Base-by-base conservation (phyloP, 2,329 filamentous ascomycete genomes). In the Botrytis elliptica region DNA sequence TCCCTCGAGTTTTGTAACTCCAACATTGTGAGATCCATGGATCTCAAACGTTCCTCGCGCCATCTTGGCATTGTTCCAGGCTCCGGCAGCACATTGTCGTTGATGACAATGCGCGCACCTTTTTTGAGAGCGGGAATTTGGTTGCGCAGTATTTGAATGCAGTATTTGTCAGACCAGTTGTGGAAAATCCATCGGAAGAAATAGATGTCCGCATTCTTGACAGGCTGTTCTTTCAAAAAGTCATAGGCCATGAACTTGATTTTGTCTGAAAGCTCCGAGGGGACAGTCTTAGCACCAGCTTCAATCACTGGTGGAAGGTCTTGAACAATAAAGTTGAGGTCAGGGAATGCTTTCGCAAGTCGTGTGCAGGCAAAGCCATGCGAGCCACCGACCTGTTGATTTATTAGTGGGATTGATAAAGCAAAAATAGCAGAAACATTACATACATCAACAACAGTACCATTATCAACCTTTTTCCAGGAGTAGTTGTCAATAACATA, bases 101-200 rank as follows among this genome's bases (percentile, higher is more conserved):
- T 71, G 25, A 75, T 73, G 2, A 76, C 33, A 57, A 87, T 78
- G 49, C 81, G 76, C 25, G 83, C 79, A 55, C 85, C 80, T 16
- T 82, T 78, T 75, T 84, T 82, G 73, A 86, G 74, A 42, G 84
- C 81, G 0, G 84, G 83, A 0, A 83, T 76, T 33, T 86, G 76
- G 18, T 78, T 81, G 44, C 79, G 79, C 10, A 82, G 77, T 60
- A 85, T 84, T 52, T 76, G 75, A 25, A 81, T 76, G 1, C 77
- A 78, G 66, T 84, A 80, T n/a, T 81, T 80, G 40, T 86, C 83
- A 0, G 84, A 82, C 83, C 84, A 86, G 78, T 86, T 84, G 76
- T 87, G 85, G 44, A 87, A 79, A 68, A 87, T 85, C 78, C 82
- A 81, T 29, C 84, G 83, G 71, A 87, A 79, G 71, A 86, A 80